Evolutionary conservation across 768 basidiomycete species (phyloP), one percentile per base, ranked within the genome.

Genomic region (Naematelia encephala): DNA sequence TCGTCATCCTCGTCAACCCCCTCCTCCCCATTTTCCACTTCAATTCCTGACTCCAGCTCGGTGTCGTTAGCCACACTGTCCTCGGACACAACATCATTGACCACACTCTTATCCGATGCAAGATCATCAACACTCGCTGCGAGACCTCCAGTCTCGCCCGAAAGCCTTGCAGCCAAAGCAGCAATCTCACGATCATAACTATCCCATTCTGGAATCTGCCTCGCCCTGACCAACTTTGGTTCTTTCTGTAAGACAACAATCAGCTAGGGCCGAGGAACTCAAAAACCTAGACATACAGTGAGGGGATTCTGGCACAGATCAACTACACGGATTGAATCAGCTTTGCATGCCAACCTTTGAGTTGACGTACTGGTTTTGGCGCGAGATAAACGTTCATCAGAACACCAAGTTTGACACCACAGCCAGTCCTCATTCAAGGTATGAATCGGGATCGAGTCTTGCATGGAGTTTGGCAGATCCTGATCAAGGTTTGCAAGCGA

Each of bases 381-480:
- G 14, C 68, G 63, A 10, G 65, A 62, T 2, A 80, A 63, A 22
- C 66, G 68, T 52, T 79, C 79, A 46, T 78, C 75, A 45, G 60
- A 84, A 85, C 96, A 99, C 96, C 96, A 98, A 0, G 94, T 98
- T 81, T 98, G 94, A 74, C 94, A 98, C 94, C 96, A 99, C 67
- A 98, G 79, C 96, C 96, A 99, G 68, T 91, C 89, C 77, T 91
- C 88, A 59, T 85, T 84, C 14, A 98, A 80, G 0, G 96, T 91
- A 77, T 84, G 88, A 58, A 99, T 99, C 0, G 94, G 94, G 39
- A 99, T 89, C 66, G 90, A 84, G 28, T 83, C 80, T 71, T 99
- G 94, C 62, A 99, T 81, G 69, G 94, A 93, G 74, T 99, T 99
- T 0, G 96, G 96, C 49, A 99, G 80, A 80, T 99, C 96, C 85